Conservation (phyloP, 2,329 filamentous ascomycete genomes). For the Cadophora gregata region DNA sequence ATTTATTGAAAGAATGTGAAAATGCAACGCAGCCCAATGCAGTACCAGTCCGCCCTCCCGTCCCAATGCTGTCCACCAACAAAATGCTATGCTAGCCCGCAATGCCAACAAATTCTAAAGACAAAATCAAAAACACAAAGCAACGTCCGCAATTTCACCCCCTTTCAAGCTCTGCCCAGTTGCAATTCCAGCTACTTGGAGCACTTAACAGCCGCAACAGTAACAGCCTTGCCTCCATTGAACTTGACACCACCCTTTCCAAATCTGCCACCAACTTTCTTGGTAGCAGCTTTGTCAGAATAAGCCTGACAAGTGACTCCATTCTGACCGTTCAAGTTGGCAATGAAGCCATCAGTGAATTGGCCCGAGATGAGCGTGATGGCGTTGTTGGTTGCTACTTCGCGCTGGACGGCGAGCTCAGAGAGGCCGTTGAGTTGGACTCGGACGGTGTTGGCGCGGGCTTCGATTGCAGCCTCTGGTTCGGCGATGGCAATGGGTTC, state of each 20-base stretch:
- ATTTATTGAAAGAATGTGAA: background rate
- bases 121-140: background rate
- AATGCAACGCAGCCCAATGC: conserved; percentile 2
- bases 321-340: conserved; percentile 46
- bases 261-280: conserved; percentile 14
- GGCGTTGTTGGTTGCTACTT: conserved; percentile 17
- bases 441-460: conserved; percentile 9
- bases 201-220: conserved; percentile 6
- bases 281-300: conserved; percentile 11
- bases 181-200: background rate
- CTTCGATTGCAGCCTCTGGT: background rate
- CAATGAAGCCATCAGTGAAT: conserved; percentile 35
- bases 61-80: background rate
- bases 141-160: background rate
- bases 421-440: conserved; percentile 18
- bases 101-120: background rate
- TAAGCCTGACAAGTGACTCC: conserved; percentile 52
- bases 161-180: too few relatives aligned
- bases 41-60: conserved; percentile 6
- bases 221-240: conserved; percentile 6
- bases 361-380: conserved; percentile 10
- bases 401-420: conserved; percentile 13
- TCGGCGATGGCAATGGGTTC: conserved; percentile 7
- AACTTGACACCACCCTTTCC: conserved; percentile 6
- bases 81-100: background rate